Base-by-base conservation (phyloP, 495 filamentous ascomycete species). In the Xylaria cubensis region DNA sequence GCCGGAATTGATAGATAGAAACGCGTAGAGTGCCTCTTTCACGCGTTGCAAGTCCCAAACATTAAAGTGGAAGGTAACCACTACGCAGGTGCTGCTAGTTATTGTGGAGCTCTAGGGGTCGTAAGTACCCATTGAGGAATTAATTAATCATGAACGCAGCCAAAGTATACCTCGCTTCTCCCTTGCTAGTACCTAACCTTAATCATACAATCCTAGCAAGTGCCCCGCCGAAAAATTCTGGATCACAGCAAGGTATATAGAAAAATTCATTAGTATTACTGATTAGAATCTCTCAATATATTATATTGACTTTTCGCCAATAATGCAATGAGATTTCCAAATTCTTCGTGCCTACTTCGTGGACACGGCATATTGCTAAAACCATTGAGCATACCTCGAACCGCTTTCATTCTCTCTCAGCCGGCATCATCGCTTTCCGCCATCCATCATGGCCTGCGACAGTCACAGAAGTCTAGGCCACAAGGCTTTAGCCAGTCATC, bases 391-490 rank as follows among this genome's bases (percentile, higher is more conserved):
- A 56, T 51, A 21, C 67, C 41, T 4, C 69, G 44, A 29, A 44
- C 69, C 55, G 42, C 56, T 44, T 32, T 59, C 70, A 56, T 71
- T 51, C 42, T 56, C 41, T 75, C 62, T 10, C 73, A 71, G 5
- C 53, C 73, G 3, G 70, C 70, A 26, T 80, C 79, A 32, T 79
- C 79, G 50, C 73, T 80, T 29, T 75, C 79, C 15, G 79, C 77
- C 26, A 79, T 81, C 55, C 77, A 79, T 42, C 56, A 76, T 36
- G 79, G 79, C 36, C 71, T 81, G 12, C 74, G 77, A 12, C 50
- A 73, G 21, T 80, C 79, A 4, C 44, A 77, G 48, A 79, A 77
- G 50, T 73, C 72, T 51, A 72, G 70, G 12, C 71, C 75, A 17
- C 77, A 80, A 46, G 74, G 77, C 24, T 75, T 70, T 24, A 70